phyloP scores from a whole-genome alignment of 2,329 filamentous ascomycete species.

The Aschersonia sp. region DNA sequence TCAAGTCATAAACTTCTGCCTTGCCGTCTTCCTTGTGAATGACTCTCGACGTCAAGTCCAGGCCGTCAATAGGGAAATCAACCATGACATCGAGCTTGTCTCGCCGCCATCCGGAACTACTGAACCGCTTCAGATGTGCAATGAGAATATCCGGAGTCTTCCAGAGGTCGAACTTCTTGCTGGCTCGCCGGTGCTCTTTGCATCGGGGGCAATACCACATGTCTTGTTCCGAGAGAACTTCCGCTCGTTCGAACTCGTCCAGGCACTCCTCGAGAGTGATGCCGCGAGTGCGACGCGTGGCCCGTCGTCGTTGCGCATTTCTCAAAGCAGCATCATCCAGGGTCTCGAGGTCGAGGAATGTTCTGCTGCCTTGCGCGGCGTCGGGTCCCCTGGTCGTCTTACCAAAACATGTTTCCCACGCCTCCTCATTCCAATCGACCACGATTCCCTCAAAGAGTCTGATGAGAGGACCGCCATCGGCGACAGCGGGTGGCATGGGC shows the following conservation, averaged over 20 bases:
- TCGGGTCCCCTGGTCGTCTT: conserved; percentile 11
- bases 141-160: conserved; percentile 90
- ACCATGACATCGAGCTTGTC: conserved; percentile 88
- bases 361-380: conserved; percentile 43
- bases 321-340: conserved; percentile 51
- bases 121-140: conserved; percentile 91
- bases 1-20: conserved; percentile 76
- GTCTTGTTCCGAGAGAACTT: conserved; percentile 87
- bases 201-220: conserved; percentile 96
- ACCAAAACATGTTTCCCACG: conserved; percentile 57
- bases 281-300: conserved; percentile 41
- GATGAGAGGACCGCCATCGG: conserved; percentile 49
- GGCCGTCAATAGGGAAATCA: conserved; percentile 76
- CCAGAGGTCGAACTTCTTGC: conserved; percentile 96
- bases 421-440: conserved; percentile 67
- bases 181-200: conserved; percentile 83
- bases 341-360: conserved; percentile 36
- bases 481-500: conserved; percentile 21
- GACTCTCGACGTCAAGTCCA: conserved; percentile 71
- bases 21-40: conserved; percentile 70
- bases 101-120: conserved; percentile 63
- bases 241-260: conserved; percentile 85
- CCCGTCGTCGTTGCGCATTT: conserved; percentile 47
- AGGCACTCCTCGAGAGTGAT: conserved; percentile 82
- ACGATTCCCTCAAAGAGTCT: conserved; percentile 73